Base-by-base conservation (phyloP, 176 grass and related monocot species). In the Carex scoparia region DNA sequence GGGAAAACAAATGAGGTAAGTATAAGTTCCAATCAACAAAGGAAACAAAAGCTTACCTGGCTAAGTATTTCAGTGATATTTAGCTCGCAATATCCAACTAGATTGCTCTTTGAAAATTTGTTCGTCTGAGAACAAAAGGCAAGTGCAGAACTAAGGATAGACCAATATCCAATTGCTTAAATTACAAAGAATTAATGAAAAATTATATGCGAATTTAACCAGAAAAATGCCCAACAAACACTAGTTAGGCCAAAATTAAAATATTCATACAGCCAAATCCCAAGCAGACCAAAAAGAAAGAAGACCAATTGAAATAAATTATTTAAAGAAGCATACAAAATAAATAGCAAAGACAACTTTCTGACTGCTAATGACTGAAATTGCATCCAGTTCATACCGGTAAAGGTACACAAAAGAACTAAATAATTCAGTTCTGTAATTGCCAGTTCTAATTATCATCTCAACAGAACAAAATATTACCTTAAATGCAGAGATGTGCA, bases 51-150 rank as follows among this genome's bases (percentile, higher is more conserved):
- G 54, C 49, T 92, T 93, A 99, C 96, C 87, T 88, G 88, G 71
- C 85, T 91, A 60, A 99, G 93, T 81, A 99, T 59, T 64, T 95
- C 88, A 18, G 87, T 92, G 81, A 99, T 87, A 91, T 99, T 87
- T 81, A 99, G 90, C 80, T 99, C 93, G 63, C 96, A 99, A 79
- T 95, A 99, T 80, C 96, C 96, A 89, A 99, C 90, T 80, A 99
- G 85, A 86, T 89, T 99, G 85, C 86, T 99, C 85, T 89, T 99
- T 8, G 93, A 94, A 60, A 99, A 99, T 48, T 87, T 85, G 48
- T 99, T 99, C 61, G 91, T 94, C 96, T 99, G 86, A 64, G 82
- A 71, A 57, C 12, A 79, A 91, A 89, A 87, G 56, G 27, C 16
- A 67, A 1, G 69, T 71, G 64, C 31, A 81, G 58, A 1, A 3